phyloP scores from a whole-genome alignment of 352 stramenopile genomes.

The Globisporangium acanthophoron region DNA sequence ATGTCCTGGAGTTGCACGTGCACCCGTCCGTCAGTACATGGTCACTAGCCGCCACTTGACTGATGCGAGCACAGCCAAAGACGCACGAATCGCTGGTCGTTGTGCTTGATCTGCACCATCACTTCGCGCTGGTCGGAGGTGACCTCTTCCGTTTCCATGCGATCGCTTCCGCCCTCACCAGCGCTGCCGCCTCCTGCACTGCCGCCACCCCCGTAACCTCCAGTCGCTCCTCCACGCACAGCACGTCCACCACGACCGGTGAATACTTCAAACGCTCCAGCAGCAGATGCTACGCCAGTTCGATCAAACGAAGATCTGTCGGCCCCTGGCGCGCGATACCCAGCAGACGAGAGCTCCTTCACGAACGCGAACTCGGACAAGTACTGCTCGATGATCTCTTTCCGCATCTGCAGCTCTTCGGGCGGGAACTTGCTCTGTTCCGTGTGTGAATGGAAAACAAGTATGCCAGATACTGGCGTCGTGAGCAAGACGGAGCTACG shows the following conservation, averaged over 20 bases:
- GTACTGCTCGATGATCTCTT: constrained; percentile 80
- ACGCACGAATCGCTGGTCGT: constrained; percentile 81
- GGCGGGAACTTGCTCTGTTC: constrained; percentile 67
- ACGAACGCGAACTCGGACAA: constrained; percentile 68
- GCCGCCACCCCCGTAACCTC: constrained; percentile 22
- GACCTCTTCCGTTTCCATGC: constrained; percentile 39
- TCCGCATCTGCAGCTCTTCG: constrained; percentile 70
- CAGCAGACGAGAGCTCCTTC: constrained; percentile 64
- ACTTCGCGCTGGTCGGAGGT: constrained; percentile 61
- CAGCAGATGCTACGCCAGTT: constrained; percentile 31
- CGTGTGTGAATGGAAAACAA: background rate
- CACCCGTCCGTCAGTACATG: background rate
- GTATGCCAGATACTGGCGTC: too few species aligned
- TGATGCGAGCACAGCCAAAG: background rate
- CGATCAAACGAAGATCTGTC: constrained; percentile 38
- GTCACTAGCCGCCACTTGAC: background rate
- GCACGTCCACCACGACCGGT: constrained; percentile 22
- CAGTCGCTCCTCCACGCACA: constrained; percentile 8
- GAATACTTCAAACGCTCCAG: constrained; percentile 68
- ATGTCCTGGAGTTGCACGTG: constrained; percentile 37
- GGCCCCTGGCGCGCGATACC: constrained; percentile 39
- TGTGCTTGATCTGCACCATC: constrained; percentile 73
- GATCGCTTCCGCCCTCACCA: constrained; percentile 13
- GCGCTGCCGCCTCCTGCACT: constrained; percentile 18
- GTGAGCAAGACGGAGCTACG: background rate